Evolutionary conservation across 768 basidiomycete genomes (phyloP), one percentile per base, ranked within the genome.

Genomic region (Xerocomellus dryophilus): DNA sequence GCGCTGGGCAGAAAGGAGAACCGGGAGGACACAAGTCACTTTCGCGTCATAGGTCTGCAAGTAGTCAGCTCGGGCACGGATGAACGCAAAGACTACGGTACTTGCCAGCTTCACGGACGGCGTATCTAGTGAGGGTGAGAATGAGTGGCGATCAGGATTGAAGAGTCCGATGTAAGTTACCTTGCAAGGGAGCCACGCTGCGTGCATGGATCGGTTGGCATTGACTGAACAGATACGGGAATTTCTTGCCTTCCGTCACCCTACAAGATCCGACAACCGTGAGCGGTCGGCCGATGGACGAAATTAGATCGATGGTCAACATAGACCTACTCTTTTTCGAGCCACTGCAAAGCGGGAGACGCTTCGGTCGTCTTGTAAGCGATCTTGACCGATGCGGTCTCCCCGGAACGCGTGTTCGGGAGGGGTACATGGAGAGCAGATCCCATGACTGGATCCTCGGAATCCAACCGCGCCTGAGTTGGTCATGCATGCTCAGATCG

Each of bases 191-290:
- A 1, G 82, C 79, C 39, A 96, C 70, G 4, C 85, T 79, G 27
- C 94, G 83, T 3, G 89, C 89, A 65, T 95, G 87, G 60, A 94
- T 96, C 4, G 95, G 91, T 60, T 97, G 93, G 63, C 88, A 91
- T 63, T 97, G 95, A 55, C 90, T 93, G 75, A 94, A 98, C 15
- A 98, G 70, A 71, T 88, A 97, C 0, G 91, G 86, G 66, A 89
- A 88, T 18, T 75, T 73, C 60, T 92, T 92, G 8, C 92, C 92
- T 55, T 90, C 89, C 0, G 93, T 97, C 71, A 93, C 86, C 54
- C 90, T 90, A 47, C 7, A 18, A n/a, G 36, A 20, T 11, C 18
- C 17, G 17, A 49, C 27, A 21, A 44, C 25, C 36, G 3, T 47
- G 31, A 36, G 27, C 2, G 14, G 52, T 42, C 32, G 35, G 2